A percentile compares a stretch with the other conserved stretches of the same genome.
Conservation (phyloP, 805 yeast species). For the Lachancea kluyveri region DNA sequence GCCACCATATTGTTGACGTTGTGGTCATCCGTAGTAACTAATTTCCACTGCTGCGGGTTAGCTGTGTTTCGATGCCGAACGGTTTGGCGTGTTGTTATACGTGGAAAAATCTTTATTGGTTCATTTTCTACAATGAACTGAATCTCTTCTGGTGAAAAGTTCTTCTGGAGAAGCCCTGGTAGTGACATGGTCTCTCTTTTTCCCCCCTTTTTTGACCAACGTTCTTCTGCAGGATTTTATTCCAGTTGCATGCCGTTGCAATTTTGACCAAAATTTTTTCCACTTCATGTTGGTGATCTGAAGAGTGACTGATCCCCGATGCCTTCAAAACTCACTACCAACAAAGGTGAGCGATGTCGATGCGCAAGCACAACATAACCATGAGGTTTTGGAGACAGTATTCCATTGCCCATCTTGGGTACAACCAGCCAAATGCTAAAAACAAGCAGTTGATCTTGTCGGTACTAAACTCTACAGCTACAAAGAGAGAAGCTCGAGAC, state of each 20-base stretch:
- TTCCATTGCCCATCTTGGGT: constrained; percentile 5
- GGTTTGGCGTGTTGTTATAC: constrained; percentile 34
- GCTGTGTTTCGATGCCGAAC: constrained; percentile 6
- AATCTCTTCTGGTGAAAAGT: constrained; percentile 70
- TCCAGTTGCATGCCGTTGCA: not conserved
- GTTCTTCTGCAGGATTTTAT: no score
- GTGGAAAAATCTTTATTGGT: constrained; percentile 65
- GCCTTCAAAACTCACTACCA: no score
- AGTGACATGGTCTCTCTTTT: constrained; percentile 66
- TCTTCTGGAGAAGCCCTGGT: constrained; percentile 46
- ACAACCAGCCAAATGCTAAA: constrained; percentile 24
- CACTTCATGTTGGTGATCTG: no score
- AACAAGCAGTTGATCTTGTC: constrained; percentile 67
- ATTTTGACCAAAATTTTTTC: no score
- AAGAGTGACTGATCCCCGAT: no score
- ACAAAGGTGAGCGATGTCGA: no score
- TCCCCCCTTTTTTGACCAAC: no score
- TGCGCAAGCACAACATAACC: no score
- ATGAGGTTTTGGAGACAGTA: constrained; percentile 1
- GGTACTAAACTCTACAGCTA: constrained; percentile 82
- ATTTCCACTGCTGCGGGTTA: constrained; percentile 16
- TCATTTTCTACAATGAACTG: constrained; percentile 84
- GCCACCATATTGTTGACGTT: constrained; percentile 38
- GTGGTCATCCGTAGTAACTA: constrained; percentile 34
- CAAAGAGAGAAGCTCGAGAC: constrained; percentile 84